A percentile compares a stretch with the other conserved stretches of the same genome.
phyloP scores from a whole-genome alignment of 192 early-diverging fungal genomes.

The Gonapodya prolifera region DNA sequence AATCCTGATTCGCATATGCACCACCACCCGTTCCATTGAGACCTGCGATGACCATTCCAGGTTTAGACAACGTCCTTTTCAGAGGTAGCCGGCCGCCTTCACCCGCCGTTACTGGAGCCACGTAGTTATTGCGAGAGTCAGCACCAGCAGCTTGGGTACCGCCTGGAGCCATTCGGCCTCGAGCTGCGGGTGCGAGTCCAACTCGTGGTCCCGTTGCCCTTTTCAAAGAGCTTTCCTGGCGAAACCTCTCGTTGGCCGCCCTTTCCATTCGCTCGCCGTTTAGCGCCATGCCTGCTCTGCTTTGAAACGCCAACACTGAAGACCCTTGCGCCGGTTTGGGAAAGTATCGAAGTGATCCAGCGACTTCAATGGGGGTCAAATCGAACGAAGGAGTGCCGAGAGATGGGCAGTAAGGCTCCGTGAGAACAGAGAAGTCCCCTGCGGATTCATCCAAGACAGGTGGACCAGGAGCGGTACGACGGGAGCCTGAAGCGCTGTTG shows the following conservation, averaged over 20 bases:
- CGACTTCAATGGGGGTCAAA: background rate
- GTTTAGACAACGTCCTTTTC: too few relatives aligned
- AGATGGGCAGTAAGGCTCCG: background rate
- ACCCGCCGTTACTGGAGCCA: too few relatives aligned
- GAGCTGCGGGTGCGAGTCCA: background rate
- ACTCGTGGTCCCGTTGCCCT: background rate
- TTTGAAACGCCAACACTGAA: background rate
- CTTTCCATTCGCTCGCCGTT: background rate
- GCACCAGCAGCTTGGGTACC: too few relatives aligned
- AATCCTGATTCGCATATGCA: too few relatives aligned
- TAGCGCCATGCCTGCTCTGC: background rate
- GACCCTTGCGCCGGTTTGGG: background rate
- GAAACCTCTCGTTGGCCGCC: background rate
- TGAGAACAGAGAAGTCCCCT: background rate
- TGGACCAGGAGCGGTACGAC: background rate
- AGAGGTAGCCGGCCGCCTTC: too few relatives aligned
- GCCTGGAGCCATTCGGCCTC: background rate
- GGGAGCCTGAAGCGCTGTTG: background rate
- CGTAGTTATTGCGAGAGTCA: too few relatives aligned
- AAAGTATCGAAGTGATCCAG: background rate
- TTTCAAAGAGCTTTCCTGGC: background rate
- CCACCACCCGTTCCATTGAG: too few relatives aligned
- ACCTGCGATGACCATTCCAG: too few relatives aligned
- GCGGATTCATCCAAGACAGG: background rate
- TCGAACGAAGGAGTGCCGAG: background rate